These are phyloP conservation scores for Eucalyptus viminalis DNA, from an alignment of 345 rosid species.

Conservation along the genomic window DNA sequence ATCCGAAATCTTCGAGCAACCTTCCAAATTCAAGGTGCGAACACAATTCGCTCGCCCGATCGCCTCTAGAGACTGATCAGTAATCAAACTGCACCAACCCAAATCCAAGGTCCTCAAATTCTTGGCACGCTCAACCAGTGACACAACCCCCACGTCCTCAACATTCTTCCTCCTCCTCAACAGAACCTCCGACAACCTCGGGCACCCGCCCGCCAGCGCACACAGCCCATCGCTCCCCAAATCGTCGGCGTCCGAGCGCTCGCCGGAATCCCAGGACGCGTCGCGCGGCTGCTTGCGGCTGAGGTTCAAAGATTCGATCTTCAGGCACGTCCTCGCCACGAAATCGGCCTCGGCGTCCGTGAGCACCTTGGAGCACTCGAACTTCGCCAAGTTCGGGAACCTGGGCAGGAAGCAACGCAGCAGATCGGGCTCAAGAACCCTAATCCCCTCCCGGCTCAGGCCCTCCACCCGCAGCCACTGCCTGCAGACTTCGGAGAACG, in stretches of 20 bases:
- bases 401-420: constrained; percentile 20
- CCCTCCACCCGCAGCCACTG: constrained; percentile 37
- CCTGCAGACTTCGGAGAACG: constrained; percentile 25
- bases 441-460: constrained; percentile 11
- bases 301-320: constrained; percentile 11
- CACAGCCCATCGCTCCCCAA: constrained; percentile 15
- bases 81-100: constrained; percentile 22
- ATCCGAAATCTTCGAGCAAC: constrained; percentile 22
- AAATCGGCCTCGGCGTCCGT: constrained; percentile 14
- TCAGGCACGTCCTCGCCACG: constrained; percentile 17
- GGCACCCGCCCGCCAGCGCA: constrained; percentile 19
- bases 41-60: constrained; percentile 2
- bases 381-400: constrained; percentile 20
- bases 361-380: not conserved
- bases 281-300: not conserved
- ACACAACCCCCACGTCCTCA: constrained; percentile 12
- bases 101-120: constrained; percentile 19
- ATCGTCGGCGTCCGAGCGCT: not conserved
- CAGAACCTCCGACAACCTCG: constrained; percentile 1
- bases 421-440: constrained; percentile 19
- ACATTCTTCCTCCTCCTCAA: constrained; percentile 19
- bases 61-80: constrained; percentile 17
- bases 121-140: constrained; percentile 1
- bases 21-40: constrained; percentile 18
- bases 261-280: not conserved